phyloP scores from a whole-genome alignment of 371 early-diverging fungal species.

The Apophysomyces variabilis region DNA sequence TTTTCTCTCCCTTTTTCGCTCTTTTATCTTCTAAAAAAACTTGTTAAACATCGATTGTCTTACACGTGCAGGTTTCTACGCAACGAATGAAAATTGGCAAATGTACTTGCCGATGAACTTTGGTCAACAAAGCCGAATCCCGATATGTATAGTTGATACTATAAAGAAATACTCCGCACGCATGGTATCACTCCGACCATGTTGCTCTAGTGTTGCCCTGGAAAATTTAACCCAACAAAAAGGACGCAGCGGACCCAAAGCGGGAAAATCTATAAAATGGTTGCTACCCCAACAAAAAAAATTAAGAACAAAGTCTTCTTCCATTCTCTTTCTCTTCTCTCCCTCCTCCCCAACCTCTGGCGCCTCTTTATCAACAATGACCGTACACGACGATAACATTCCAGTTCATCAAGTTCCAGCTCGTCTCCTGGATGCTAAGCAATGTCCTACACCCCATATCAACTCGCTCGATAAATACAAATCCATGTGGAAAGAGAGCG shows the following conservation, averaged over 20 bases:
- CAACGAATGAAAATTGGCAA: not conserved
- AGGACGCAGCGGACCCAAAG: conserved; percentile 8
- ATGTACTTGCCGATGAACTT: not conserved
- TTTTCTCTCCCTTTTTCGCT: too few species aligned
- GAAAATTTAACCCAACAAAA: conserved; percentile 11
- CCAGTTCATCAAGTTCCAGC: conserved; percentile 57
- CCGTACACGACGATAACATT: conserved; percentile 12
- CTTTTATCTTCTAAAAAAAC: too few species aligned
- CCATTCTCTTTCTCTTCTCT: not conserved
- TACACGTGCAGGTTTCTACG: not conserved
- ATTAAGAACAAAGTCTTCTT: not conserved
- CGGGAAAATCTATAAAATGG: conserved; percentile 11
- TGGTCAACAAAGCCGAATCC: conserved; percentile 4
- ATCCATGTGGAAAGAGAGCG: conserved; percentile 76
- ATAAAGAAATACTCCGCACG: conserved; percentile 3
- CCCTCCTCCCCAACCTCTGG: not conserved
- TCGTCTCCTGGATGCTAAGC: conserved; percentile 52
- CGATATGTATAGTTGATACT: conserved; percentile 9
- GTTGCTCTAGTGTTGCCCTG: conserved; percentile 10
- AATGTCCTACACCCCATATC: conserved; percentile 72
- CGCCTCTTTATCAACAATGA: not conserved
- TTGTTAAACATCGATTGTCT: too few species aligned
- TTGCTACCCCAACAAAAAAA: conserved; percentile 7
- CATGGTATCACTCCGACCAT: conserved; percentile 5
- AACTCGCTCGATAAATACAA: conserved; percentile 79